These are phyloP conservation scores for Termitomyces sp. DNA, from an alignment of 768 basidiomycete species.

Conservation along the genomic window DNA sequence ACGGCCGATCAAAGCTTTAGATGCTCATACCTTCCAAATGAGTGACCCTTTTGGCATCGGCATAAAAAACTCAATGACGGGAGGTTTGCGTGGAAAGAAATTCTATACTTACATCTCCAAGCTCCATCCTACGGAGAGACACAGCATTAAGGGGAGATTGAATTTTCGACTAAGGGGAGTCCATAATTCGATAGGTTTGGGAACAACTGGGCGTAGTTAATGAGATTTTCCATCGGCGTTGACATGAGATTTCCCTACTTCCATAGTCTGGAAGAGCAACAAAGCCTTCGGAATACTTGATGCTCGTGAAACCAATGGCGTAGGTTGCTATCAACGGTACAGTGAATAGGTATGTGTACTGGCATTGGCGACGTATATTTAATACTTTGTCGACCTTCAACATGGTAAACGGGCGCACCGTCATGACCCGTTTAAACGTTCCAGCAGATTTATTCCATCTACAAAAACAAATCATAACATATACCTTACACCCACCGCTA, in stretches of 20 bases:
- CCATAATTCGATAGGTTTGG: slow-evolving; percentile 64
- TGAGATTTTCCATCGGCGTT: not conserved
- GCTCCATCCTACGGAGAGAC: slow-evolving; percentile 64
- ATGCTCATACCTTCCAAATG: slow-evolving; percentile 65
- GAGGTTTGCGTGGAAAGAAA: not conserved
- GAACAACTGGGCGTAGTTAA: slow-evolving; percentile 40
- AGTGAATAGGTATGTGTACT: slow-evolving; percentile 70
- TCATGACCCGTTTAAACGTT: slow-evolving; percentile 73
- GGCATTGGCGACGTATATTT: not conserved
- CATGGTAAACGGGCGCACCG: slow-evolving; percentile 32
- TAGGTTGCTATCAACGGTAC: slow-evolving; percentile 58
- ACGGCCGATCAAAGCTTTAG: not conserved
- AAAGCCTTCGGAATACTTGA: slow-evolving; percentile 74
- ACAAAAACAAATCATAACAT: not conserved
- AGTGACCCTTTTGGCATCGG: slow-evolving; percentile 46
- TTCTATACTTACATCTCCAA: slow-evolving; percentile 60
- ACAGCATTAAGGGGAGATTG: slow-evolving; percentile 62
- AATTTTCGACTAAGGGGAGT: slow-evolving; percentile 33
- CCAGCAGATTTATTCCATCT: slow-evolving; percentile 71
- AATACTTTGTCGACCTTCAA: not conserved
- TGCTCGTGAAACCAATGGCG: slow-evolving; percentile 56
- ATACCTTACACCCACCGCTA: not conserved
- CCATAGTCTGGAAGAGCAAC: slow-evolving; percentile 37
- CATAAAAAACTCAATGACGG: not conserved
- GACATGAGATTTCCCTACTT: slow-evolving; percentile 34